Percentiles rank a stretch among this genome's conserved stretches.
Conservation (phyloP, 2,329 filamentous ascomycete genomes). For the Aureobasidium sp. region DNA sequence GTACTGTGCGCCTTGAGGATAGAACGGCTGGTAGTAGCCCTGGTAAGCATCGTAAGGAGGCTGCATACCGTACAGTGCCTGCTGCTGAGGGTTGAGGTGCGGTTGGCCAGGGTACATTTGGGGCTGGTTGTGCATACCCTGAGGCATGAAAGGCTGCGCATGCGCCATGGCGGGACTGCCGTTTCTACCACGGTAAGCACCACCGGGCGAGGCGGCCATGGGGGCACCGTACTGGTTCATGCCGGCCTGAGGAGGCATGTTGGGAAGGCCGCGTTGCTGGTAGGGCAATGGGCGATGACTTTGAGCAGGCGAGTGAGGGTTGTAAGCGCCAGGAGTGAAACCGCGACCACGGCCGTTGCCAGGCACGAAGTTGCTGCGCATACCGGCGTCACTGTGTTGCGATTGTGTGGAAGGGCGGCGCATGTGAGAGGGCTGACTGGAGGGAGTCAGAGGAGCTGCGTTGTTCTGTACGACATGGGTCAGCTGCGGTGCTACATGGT, state of each 20-base stretch:
- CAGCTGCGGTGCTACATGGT: conserved; percentile 2
- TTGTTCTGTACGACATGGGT: conserved; percentile 12
- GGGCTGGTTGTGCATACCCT: conserved; percentile 41
- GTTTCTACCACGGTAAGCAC: conserved; percentile 43
- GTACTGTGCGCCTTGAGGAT: conserved; percentile 44
- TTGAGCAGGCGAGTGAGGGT: conserved; percentile 48
- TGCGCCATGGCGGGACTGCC: conserved; percentile 50
- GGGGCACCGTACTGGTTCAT: conserved; percentile 22
- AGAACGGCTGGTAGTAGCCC: conserved; percentile 41
- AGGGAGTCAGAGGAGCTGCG: conserved; percentile 46
- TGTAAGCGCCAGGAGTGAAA: conserved; percentile 46
- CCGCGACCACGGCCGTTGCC: conserved; percentile 44
- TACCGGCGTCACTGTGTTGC: conserved; percentile 63
- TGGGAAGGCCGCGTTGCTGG: conserved; percentile 44
- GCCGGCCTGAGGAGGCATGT: conserved; percentile 45
- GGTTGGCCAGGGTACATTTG: conserved; percentile 56
- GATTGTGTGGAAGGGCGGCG: conserved; percentile 84
- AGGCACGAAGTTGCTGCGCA: conserved; percentile 32
- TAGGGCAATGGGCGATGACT: conserved; percentile 46
- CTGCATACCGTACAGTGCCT: conserved; percentile 53
- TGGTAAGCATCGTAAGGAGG: conserved; percentile 41
- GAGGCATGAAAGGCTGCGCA: conserved; percentile 60
- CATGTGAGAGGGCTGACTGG: conserved; percentile 65
- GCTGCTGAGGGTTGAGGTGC: conserved; percentile 52
- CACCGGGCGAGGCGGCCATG: conserved; percentile 31